phyloP scores from a whole-genome alignment of 345 rosid genomes.

The Melaleuca alternifolia region DNA sequence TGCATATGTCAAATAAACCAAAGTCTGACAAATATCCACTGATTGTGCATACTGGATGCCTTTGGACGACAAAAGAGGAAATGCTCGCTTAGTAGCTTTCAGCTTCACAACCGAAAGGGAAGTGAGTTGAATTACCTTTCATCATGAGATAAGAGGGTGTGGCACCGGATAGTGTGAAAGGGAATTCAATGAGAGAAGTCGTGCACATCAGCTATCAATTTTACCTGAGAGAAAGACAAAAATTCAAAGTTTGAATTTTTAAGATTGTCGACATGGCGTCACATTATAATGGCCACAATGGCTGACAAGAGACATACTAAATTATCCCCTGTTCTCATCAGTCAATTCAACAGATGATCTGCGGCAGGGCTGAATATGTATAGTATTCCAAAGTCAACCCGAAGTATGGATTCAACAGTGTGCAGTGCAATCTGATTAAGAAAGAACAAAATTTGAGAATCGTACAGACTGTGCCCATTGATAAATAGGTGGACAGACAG shows the following conservation, averaged over 20 bases:
- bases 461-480: background rate
- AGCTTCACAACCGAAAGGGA: background rate
- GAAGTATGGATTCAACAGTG: conserved; percentile 4
- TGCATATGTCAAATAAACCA: background rate
- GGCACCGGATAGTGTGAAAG: conserved; percentile 6
- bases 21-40: background rate
- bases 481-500: background rate
- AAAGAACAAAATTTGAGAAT: background rate
- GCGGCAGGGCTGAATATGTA: background rate
- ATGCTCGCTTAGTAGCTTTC: background rate
- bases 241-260: background rate
- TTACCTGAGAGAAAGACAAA: background rate
- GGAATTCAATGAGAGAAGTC: background rate
- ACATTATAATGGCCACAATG: background rate
- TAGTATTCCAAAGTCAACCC: background rate
- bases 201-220: background rate
- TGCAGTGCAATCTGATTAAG: conserved; percentile 2
- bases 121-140: background rate
- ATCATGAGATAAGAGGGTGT: background rate
- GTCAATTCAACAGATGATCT: background rate
- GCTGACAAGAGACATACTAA: background rate
- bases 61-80: background rate
- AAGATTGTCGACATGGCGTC: background rate
- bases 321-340: background rate
- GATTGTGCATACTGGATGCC: background rate